These are phyloP conservation scores for Aspergillus terreus DNA, from an alignment of 2,329 filamentous ascomycete genomes.

Conservation along the genomic window DNA sequence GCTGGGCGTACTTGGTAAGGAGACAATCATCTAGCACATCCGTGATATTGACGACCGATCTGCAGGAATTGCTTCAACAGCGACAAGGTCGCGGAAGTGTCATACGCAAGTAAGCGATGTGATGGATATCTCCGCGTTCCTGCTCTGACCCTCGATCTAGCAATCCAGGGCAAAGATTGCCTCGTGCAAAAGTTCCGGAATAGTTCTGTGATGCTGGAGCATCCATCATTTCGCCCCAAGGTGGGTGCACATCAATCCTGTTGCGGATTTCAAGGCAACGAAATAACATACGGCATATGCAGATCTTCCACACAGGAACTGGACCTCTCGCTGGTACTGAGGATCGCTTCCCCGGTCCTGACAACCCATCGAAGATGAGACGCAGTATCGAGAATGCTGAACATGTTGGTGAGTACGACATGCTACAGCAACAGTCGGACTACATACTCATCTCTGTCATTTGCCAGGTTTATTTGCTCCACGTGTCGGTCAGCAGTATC, in stretches of 20 bases:
- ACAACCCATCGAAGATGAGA: constrained; percentile 85
- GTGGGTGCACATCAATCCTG: constrained; percentile 41
- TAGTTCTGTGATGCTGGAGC: constrained; percentile 90
- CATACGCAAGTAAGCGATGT: constrained; percentile 76
- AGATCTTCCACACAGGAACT: constrained; percentile 54
- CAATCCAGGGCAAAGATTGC: constrained; percentile 88
- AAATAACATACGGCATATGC: constrained; percentile 10
- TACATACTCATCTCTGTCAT: not conserved
- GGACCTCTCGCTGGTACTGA: constrained; percentile 63
- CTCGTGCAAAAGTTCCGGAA: constrained; percentile 95
- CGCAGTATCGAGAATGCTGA: constrained; percentile 83
- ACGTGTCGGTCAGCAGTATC: constrained; percentile 67
- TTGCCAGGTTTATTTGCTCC: constrained; percentile 64
- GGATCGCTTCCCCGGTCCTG: constrained; percentile 70
- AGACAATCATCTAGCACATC: not conserved
- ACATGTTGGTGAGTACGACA: constrained; percentile 63
- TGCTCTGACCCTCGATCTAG: constrained; percentile 42
- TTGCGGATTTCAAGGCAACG: not conserved
- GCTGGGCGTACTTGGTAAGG: constrained; percentile 66
- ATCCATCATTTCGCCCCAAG: constrained; percentile 77
- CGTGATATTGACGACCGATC: constrained; percentile 7
- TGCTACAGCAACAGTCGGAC: not conserved
- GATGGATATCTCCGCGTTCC: constrained; percentile 8
- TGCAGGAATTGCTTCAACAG: constrained; percentile 74
- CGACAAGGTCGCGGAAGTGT: constrained; percentile 82